Base-by-base conservation (phyloP, 2,329 filamentous ascomycete species). In the Malbranchea cinnamomea region DNA sequence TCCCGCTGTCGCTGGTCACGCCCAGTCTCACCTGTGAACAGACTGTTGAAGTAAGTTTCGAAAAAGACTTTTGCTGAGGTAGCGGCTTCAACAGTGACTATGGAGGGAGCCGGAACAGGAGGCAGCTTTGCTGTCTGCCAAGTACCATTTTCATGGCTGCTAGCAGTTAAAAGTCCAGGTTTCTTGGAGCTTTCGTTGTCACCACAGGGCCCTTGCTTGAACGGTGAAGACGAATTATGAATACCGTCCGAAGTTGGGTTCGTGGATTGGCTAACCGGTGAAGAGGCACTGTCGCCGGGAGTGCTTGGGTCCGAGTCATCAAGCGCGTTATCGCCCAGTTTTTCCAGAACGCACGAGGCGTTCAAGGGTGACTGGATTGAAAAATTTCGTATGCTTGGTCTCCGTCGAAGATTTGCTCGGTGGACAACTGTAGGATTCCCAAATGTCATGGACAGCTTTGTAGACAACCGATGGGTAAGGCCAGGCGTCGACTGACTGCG, bases 31-130 rank as follows among this genome's bases (percentile, higher is more conserved):
- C 60, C 61, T 4, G 59, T 56, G 2, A 82, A 60, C 5, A 83
- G 51, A n/a, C 72, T 61, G 42, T 85, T 77, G 58, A 80, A 94
- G 44, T 85, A 71, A 0, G 74, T 82, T 52, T 95, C 89, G 6
- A 95, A 66, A 43, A 74, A 91, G 12, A 91, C 71, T 50, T 92
- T 94, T 24, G 82, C 78, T 0, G 81, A 77, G 0, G 83, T 74
- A 2, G 76, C 71, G 36, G 69, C 73, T 55, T 95, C 87, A 0
- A 83, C 76, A 0, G 84, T 92, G 9, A 52, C 30, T 27, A 59
- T 54, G 3, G 56, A 56, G 1, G 54, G 49, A 5, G 40, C 27
- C 23, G 39, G 21, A 10, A 33, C 19, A 20, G 29, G 21, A 6
- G 42, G 34, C 15, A 30, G 30, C 25, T 40, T 39, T 12, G 35